phyloP scores from a whole-genome alignment of 2,329 filamentous ascomycete species.

The Onygenales sp. region DNA sequence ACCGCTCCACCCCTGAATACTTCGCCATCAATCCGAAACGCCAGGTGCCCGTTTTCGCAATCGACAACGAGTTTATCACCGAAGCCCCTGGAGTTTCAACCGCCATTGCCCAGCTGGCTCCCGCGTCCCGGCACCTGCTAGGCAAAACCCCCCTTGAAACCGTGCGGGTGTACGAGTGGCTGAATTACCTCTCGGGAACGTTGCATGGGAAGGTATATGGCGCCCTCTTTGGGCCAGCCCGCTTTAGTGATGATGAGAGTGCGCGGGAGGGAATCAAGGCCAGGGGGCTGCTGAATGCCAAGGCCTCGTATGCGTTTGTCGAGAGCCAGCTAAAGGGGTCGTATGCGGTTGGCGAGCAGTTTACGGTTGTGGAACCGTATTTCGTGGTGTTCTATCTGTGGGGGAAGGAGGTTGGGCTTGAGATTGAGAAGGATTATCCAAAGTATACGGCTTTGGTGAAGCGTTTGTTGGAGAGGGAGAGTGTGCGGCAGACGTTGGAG shows the following conservation, averaged over 20 bases:
- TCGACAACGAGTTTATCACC: slow-evolving; percentile 22
- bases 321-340: slow-evolving; percentile 15
- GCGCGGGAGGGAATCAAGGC: slow-evolving; percentile 12
- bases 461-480: not conserved
- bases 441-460: slow-evolving; percentile 1
- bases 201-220: slow-evolving; percentile 22
- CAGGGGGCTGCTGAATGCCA: slow-evolving; percentile 15
- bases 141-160: slow-evolving; percentile 21
- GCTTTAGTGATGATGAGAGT: slow-evolving; percentile 16
- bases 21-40: slow-evolving; percentile 23
- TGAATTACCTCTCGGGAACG: slow-evolving; percentile 24
- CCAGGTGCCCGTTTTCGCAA: slow-evolving; percentile 20
- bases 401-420: slow-evolving; percentile 13
- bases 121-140: slow-evolving; percentile 17
- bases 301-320: slow-evolving; percentile 16
- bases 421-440: slow-evolving; percentile 16
- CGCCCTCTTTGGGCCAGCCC: slow-evolving; percentile 15
- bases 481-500: not conserved
- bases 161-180: slow-evolving; percentile 26
- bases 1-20: slow-evolving; percentile 13
- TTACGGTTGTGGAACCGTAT: slow-evolving; percentile 28
- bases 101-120: slow-evolving; percentile 21
- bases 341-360: slow-evolving; percentile 11
- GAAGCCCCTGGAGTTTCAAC: slow-evolving; percentile 25
- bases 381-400: slow-evolving; percentile 26